Percentiles rank a stretch among this genome's conserved stretches.
These are phyloP conservation scores for Nakazawaea wyomingensis DNA, from an alignment of 805 yeast genomes.

Conservation along the genomic window DNA sequence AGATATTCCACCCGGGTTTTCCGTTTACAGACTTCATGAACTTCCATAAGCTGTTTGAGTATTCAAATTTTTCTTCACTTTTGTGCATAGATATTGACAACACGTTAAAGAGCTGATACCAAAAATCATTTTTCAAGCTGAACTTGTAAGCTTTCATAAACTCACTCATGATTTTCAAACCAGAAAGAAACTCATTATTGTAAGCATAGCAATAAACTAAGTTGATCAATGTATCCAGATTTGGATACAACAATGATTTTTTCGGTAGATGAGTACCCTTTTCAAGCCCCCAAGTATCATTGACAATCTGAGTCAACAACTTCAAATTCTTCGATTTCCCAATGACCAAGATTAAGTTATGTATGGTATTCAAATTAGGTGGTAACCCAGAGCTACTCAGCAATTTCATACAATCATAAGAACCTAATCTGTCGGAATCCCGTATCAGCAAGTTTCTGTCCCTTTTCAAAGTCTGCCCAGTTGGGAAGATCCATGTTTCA, in stretches of 20 bases:
- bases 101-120: constrained; percentile 22
- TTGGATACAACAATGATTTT: constrained; percentile 21
- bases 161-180: constrained; percentile 21
- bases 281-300: constrained; percentile 24
- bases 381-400: neutral
- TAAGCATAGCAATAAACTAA: constrained; percentile 25
- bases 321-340: constrained; percentile 24
- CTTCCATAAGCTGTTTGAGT: constrained; percentile 7
- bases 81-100: constrained; percentile 20
- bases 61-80: constrained; percentile 19
- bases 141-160: constrained; percentile 20
- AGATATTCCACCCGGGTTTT: constrained; percentile 3
- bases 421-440: constrained; percentile 13
- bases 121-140: constrained; percentile 18
- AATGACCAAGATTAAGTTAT: constrained; percentile 22
- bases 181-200: constrained; percentile 24
- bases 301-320: constrained; percentile 20
- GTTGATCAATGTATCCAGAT: constrained; percentile 19
- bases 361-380: constrained; percentile 20
- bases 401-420: constrained; percentile 15
- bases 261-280: neutral
- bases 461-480: constrained; percentile 13
- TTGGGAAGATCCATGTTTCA: constrained; percentile 21
- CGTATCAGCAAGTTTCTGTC: constrained; percentile 14
- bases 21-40: constrained; percentile 11